These are phyloP conservation scores for Phytophthora palmivora DNA, from an alignment of 352 stramenopile species.

Conservation along the genomic window DNA sequence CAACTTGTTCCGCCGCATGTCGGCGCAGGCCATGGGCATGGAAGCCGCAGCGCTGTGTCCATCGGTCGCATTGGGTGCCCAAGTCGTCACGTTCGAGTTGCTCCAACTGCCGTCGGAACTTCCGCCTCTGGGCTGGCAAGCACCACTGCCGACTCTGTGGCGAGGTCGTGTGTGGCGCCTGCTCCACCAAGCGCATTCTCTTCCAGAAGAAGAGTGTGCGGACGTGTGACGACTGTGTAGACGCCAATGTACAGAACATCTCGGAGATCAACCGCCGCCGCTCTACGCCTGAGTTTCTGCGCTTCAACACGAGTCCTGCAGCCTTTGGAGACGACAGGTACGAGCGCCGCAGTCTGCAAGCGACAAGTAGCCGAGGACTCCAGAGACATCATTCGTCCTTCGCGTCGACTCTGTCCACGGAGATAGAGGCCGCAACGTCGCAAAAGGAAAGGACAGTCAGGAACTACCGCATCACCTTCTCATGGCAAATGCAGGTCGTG, in stretches of 20 bases:
- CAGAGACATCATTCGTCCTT: constrained; percentile 21
- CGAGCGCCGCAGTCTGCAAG: constrained; percentile 37
- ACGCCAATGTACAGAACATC: constrained; percentile 61
- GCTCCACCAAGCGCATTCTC: constrained; percentile 76
- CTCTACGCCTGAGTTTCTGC: constrained; percentile 44
- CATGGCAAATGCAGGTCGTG: constrained; percentile 31
- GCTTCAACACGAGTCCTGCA: constrained; percentile 25
- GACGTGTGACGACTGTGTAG: constrained; percentile 79
- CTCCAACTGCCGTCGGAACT: constrained; percentile 68
- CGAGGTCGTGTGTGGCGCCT: constrained; percentile 77
- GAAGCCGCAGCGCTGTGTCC: constrained; percentile 70
- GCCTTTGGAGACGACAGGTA: constrained; percentile 21
- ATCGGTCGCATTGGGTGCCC: constrained; percentile 77
- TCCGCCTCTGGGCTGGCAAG: constrained; percentile 72
- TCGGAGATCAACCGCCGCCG: constrained; percentile 50
- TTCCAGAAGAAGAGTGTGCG: constrained; percentile 80
- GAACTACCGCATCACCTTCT: constrained; percentile 22
- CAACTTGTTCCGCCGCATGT: constrained; percentile 63
- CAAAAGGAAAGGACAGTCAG: constrained; percentile 11
- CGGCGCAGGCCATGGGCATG: constrained; percentile 72
- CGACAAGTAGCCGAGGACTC: constrained; percentile 18
- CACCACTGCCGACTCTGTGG: constrained; percentile 85
- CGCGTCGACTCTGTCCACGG: constrained; percentile 7
- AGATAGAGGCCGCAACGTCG: constrained; percentile 1
- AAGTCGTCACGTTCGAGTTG: constrained; percentile 72